Conservation (phyloP, 176 grass and related monocot species). For the Saccharum spontaneum region DNA sequence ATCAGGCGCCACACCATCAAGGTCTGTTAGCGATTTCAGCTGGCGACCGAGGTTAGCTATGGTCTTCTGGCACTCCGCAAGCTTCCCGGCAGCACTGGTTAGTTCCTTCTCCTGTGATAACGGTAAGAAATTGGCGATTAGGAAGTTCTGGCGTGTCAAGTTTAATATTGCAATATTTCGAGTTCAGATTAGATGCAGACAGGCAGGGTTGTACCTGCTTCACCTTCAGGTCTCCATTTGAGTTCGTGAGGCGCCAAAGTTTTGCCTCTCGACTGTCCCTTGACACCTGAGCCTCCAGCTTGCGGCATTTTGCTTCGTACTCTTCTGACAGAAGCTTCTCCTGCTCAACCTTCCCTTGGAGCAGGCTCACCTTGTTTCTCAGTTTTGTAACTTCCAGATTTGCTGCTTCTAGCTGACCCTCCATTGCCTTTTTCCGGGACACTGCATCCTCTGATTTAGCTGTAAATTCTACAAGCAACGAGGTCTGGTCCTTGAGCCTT, state of each 20-base stretch:
- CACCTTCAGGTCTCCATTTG: constrained; percentile 74
- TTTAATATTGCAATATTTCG: not conserved
- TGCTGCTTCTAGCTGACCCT: constrained; percentile 61
- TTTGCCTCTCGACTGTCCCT: constrained; percentile 62
- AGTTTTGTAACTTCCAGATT: constrained; percentile 56
- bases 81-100: constrained; percentile 74
- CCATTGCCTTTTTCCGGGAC: constrained; percentile 48
- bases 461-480: constrained; percentile 61
- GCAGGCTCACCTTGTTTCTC: constrained; percentile 49
- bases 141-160: not conserved
- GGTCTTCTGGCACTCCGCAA: constrained; percentile 93
- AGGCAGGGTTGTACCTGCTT: constrained; percentile 63
- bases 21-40: constrained; percentile 75
- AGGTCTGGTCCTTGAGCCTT: constrained; percentile 65
- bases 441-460: constrained; percentile 60
- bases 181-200: not conserved
- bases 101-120: constrained; percentile 71
- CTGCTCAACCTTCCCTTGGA: constrained; percentile 75
- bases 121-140: constrained; percentile 7
- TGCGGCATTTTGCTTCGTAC: constrained; percentile 67
- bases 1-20: constrained; percentile 39
- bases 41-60: constrained; percentile 87
- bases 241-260: constrained; percentile 49
- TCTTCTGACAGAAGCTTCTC: constrained; percentile 82
- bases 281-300: constrained; percentile 74